Evolutionary conservation across 176 grass and related monocot species (phyloP).

Genomic region (Secale cereale): DNA sequence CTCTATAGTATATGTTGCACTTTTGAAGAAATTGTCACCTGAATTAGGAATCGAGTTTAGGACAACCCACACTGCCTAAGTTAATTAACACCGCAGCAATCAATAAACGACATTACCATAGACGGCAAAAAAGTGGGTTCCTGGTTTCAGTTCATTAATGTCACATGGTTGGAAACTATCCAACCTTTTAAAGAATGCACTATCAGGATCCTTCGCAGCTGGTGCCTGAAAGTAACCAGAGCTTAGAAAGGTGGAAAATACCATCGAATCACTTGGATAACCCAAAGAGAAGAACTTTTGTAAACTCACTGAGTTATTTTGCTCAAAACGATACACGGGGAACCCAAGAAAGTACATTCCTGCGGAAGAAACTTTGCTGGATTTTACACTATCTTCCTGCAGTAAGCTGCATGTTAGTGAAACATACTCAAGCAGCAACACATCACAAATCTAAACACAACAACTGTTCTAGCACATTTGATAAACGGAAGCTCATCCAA

Average conservation of each 20-base stretch:
- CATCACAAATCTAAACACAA: not conserved
- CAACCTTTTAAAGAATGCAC: constrained; percentile 96
- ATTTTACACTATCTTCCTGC: constrained; percentile 87
- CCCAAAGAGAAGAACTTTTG: not conserved
- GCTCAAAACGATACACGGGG: constrained; percentile 86
- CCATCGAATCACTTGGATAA: constrained; percentile 7
- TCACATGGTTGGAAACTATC: constrained; percentile 98
- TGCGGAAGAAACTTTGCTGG: constrained; percentile 71
- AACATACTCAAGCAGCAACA: constrained; percentile 15
- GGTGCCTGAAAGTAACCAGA: constrained; percentile 52
- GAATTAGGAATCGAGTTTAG: constrained; percentile 21
- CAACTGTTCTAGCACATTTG: not conserved
- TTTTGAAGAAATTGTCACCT: constrained; percentile 99
- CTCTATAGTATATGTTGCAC: constrained; percentile 90
- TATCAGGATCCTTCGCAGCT: constrained; percentile 74
- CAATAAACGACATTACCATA: constrained; percentile 62
- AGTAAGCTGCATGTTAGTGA: constrained; percentile 23
- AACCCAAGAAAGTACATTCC: constrained; percentile 97
- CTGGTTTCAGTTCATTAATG: constrained; percentile 93
- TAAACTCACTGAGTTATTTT: constrained; percentile 62
- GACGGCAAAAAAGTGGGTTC: constrained; percentile 95
- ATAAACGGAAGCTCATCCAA: not conserved
- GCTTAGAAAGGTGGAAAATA: not conserved
- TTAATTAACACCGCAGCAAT: not conserved
- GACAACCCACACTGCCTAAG: not conserved